Evolutionary conservation across 2,329 filamentous ascomycete species (phyloP).

Genomic region (Xylogone sp.): DNA sequence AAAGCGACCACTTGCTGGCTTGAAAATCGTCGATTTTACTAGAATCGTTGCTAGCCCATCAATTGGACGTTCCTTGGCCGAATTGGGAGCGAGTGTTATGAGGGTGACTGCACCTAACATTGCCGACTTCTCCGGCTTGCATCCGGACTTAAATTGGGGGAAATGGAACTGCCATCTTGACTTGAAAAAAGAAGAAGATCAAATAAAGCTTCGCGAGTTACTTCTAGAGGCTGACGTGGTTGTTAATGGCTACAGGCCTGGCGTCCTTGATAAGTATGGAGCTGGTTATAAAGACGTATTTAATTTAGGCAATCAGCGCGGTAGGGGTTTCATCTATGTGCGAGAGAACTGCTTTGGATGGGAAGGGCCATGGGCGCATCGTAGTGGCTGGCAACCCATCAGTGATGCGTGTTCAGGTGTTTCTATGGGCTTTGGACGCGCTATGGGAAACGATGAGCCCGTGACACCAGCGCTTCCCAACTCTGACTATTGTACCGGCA

Average conservation of each 20-base stretch:
- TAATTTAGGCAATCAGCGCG: slow-evolving; percentile 33
- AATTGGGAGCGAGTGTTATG: slow-evolving; percentile 41
- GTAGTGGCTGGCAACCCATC: slow-evolving; percentile 48
- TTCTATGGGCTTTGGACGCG: slow-evolving; percentile 38
- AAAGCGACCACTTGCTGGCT: slow-evolving; percentile 9
- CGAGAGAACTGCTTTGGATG: slow-evolving; percentile 47
- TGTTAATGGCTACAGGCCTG: slow-evolving; percentile 47
- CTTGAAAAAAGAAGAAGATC: slow-evolving; percentile 37
- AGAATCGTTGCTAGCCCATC: slow-evolving; percentile 41
- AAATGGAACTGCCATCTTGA: slow-evolving; percentile 43
- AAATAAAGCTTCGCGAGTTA: slow-evolving; percentile 35
- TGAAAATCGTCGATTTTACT: slow-evolving; percentile 33
- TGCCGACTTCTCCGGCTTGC: slow-evolving; percentile 33
- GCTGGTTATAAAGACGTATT: slow-evolving; percentile 35
- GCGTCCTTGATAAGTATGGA: slow-evolving; percentile 35
- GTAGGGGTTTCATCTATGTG: slow-evolving; percentile 42
- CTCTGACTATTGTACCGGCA: slow-evolving; percentile 39
- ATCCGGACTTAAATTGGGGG: slow-evolving; percentile 33
- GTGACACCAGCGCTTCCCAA: slow-evolving; percentile 40
- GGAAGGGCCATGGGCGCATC: slow-evolving; percentile 39
- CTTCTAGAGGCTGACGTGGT: slow-evolving; percentile 48
- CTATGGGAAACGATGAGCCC: slow-evolving; percentile 39
- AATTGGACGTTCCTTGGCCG: slow-evolving; percentile 34
- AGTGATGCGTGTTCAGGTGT: slow-evolving; percentile 29
- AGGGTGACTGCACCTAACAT: slow-evolving; percentile 40